Evolutionary conservation across 2,329 filamentous ascomycete genomes (phyloP).

Genomic region (Penicillium expansum): DNA sequence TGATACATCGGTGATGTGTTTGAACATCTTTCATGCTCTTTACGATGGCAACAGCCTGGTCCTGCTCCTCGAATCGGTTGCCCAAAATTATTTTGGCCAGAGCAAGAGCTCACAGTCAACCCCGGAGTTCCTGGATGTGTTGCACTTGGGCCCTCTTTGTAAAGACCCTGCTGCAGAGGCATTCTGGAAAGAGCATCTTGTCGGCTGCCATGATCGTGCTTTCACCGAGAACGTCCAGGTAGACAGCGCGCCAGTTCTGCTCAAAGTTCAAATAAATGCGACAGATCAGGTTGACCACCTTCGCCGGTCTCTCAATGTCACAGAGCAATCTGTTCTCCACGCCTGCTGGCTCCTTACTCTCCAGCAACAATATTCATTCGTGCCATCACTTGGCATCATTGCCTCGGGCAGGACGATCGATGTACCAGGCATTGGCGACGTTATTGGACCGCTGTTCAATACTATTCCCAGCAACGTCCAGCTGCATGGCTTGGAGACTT

Average conservation of each 20-base stretch:
- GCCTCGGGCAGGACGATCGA: constrained; percentile 75
- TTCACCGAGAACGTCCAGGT: constrained; percentile 7
- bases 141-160: constrained; percentile 68
- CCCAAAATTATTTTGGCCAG: constrained; percentile 48
- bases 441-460: constrained; percentile 85
- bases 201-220: constrained; percentile 26
- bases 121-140: constrained; percentile 59
- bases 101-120: constrained; percentile 34
- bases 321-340: constrained; percentile 75
- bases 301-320: constrained; percentile 64
- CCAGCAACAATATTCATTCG: constrained; percentile 47
- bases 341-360: constrained; percentile 69
- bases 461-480: constrained; percentile 70
- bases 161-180: constrained; percentile 46
- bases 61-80: constrained; percentile 62
- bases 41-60: constrained; percentile 82
- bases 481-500: constrained; percentile 49
- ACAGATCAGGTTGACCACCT: constrained; percentile 51
- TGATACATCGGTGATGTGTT: constrained; percentile 45
- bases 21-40: constrained; percentile 79
- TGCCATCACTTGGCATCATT: constrained; percentile 67
- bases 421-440: constrained; percentile 59
- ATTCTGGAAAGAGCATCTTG: constrained; percentile 68
- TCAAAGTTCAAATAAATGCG: constrained; percentile 27
- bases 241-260: constrained; percentile 14